Conservation (phyloP, 139 green algal genomes). For the Chlorella sorokiniana region DNA sequence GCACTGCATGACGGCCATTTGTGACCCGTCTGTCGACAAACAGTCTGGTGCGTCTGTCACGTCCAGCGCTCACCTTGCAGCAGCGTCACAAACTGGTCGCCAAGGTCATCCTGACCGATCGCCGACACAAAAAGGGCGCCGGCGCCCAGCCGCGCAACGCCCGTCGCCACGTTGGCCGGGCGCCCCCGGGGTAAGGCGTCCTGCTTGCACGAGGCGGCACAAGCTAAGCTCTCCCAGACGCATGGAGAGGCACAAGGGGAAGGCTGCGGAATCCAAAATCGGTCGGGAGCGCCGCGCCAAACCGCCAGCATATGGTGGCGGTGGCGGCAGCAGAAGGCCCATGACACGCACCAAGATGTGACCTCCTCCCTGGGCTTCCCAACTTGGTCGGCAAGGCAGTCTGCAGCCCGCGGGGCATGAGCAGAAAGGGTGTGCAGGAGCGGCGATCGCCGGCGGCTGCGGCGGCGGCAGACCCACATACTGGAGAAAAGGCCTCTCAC, state of each 20-base stretch:
- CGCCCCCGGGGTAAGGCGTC: constrained; percentile 86
- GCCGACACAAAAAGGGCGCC: constrained; percentile 66
- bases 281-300: too few species aligned
- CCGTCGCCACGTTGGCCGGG: constrained; percentile 81
- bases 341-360: constrained; percentile 57
- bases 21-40: too few species aligned
- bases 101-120: constrained; percentile 77
- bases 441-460: neutral
- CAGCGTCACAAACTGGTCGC: constrained; percentile 70
- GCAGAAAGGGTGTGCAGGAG: neutral
- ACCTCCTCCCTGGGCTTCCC: constrained; percentile 74
- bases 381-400: constrained; percentile 83
- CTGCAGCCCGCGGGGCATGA: constrained; percentile 43
- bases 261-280: too few species aligned
- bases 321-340: too few species aligned
- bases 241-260: too few species aligned
- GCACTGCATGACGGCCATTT: neutral
- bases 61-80: constrained; percentile 64
- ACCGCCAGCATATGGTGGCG: too few species aligned
- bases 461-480: neutral
- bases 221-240: neutral
- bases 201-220: too few species aligned
- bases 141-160: constrained; percentile 60
- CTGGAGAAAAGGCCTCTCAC: constrained; percentile 5
- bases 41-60: too few species aligned